These are phyloP conservation scores for Trypanosoma grayi DNA, from an alignment of 208 protist species.

Conservation along the genomic window DNA sequence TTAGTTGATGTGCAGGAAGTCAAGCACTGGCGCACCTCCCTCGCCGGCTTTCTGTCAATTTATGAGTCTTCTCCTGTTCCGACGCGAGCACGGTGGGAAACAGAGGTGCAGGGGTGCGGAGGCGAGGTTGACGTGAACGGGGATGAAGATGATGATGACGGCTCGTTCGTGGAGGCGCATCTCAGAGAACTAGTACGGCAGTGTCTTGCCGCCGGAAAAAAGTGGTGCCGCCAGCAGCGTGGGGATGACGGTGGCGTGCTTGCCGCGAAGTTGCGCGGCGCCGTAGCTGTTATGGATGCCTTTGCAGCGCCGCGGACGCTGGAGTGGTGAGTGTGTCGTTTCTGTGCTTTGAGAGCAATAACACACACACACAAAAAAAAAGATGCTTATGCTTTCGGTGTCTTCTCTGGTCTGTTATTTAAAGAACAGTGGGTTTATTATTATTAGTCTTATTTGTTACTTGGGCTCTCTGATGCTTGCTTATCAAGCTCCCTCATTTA, in stretches of 20 bases:
- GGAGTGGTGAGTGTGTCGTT: conserved; percentile 49
- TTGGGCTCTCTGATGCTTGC: no score
- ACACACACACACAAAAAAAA: no score
- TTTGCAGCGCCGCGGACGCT: conserved; percentile 45
- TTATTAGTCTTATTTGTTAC: no score
- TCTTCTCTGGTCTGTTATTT: no score
- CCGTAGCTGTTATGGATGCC: conserved; percentile 24
- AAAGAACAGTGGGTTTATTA: no score
- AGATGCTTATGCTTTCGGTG: no score
- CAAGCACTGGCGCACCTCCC: conserved; percentile 1
- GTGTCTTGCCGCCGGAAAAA: conserved; percentile 36
- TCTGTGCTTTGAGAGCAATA: no score
- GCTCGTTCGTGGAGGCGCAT: conserved; percentile 44
- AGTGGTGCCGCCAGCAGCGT: conserved; percentile 16
- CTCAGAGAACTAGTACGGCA: conserved; percentile 44
- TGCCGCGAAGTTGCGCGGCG: conserved; percentile 11
- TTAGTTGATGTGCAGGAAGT: conserved; percentile 8
- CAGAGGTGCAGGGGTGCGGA: not conserved
- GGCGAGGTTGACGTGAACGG: not conserved
- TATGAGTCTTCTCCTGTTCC: conserved; percentile 53
- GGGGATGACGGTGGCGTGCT: not conserved
- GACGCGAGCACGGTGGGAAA: conserved; percentile 35
- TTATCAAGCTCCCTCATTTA: not conserved
- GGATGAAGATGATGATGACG: conserved; percentile 38
- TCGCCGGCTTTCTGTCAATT: conserved; percentile 37